Base-by-base conservation (phyloP, 768 basidiomycete species). In the Udeniomyces megalosporus region DNA sequence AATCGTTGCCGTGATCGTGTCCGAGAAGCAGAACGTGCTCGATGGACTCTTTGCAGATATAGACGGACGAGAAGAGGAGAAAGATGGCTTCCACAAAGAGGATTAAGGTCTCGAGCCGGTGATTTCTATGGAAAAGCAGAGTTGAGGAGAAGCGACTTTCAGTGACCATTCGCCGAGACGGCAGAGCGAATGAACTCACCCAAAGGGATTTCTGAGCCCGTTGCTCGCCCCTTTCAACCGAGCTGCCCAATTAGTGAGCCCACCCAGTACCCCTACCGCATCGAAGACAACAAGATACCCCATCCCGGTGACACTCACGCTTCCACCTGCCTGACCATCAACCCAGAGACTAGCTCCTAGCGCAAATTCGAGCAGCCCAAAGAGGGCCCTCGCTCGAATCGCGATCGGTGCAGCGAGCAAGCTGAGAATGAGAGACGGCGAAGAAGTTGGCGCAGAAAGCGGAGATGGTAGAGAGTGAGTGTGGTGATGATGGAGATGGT, bases 231-330 rank as follows among this genome's bases (percentile, higher is more conserved):
- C 22, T 8, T 8, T 8, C 38, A 42, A 42, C 10, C 38, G 15
- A 66, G 55, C 53, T 66, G 64, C 44, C 68, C 71, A 34, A 68
- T 66, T 44, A 73, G 74, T 46, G 74, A 77, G 26, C 84, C 71
- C 38, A 42, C 38, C 38, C 22, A 72, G 82, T 4, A 93, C 80
- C 0, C 92, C 92, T 66, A 91, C 77, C 3, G 90, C 81, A 71
- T 97, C 93, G 70, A 96, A 99, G 1, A 96, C 90, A 26, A 93
- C 82, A 83, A 93, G 86, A 71, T 99, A 99, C 0, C 93, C 95
- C 20, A 99, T 73, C 0, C 90, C 95, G 1, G 93, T 93, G 60
- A 85, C 83, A 8, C 85, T 79, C 31, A 97, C 75, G 52, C 88
- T 90, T 20, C 91, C 91, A 24, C 82, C 80, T 64, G 84, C 82